These are phyloP conservation scores for Theobroma cacao DNA, from an alignment of 345 rosid species.

Conservation along the genomic window DNA sequence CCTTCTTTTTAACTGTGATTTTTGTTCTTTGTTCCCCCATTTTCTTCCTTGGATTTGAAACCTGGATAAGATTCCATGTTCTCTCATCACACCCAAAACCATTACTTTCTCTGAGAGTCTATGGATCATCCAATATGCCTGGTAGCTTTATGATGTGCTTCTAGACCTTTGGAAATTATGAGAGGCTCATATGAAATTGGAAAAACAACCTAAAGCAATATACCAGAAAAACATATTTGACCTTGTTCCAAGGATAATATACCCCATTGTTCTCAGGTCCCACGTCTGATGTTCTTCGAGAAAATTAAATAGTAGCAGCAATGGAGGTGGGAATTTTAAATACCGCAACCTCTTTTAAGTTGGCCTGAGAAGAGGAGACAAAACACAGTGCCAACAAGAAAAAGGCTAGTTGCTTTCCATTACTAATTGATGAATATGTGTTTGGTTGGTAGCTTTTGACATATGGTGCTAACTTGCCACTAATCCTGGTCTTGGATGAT, in stretches of 20 bases:
- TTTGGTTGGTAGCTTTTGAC: constrained; percentile 7
- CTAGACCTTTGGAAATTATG: not conserved
- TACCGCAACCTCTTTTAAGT: not conserved
- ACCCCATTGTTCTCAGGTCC: not conserved
- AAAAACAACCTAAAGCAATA: not conserved
- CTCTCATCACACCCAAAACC: not conserved
- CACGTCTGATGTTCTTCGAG: not conserved
- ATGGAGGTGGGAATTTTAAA: not conserved
- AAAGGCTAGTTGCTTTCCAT: not conserved
- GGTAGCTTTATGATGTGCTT: not conserved
- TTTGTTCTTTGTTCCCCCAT: not conserved
- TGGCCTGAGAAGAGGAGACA: not conserved
- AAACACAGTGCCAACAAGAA: not conserved
- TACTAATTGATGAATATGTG: not conserved
- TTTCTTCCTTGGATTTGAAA: not conserved
- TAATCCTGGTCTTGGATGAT: not conserved
- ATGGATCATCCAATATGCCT: not conserved
- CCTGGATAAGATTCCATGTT: not conserved
- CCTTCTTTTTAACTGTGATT: not conserved
- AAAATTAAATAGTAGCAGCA: not conserved
- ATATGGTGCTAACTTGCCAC: not conserved
- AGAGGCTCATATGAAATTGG: not conserved
- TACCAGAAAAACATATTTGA: no score
- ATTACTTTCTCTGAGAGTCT: not conserved
- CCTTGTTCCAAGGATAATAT: not conserved